phyloP scores from a whole-genome alignment of 495 filamentous ascomycete genomes.

The Daldinia decipiens region DNA sequence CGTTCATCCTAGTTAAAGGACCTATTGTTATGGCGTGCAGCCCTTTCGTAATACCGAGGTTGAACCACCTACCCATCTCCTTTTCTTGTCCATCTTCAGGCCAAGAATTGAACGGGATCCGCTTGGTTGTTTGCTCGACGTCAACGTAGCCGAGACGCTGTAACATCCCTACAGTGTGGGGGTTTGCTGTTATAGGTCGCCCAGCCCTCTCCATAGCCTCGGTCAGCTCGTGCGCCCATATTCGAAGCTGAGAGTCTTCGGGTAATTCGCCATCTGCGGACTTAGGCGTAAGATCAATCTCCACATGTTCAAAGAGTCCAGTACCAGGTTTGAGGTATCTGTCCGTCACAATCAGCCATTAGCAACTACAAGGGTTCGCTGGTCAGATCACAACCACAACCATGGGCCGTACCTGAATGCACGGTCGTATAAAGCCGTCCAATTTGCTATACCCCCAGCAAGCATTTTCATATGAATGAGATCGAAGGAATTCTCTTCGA shows the following conservation, averaged over 20 bases:
- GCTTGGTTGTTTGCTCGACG: conserved; percentile 77
- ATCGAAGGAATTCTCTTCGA: conserved; percentile 82
- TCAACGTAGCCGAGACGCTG: conserved; percentile 83
- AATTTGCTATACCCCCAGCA: conserved; percentile 81
- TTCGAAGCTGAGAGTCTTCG: conserved; percentile 57
- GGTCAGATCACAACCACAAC: conserved; percentile 10
- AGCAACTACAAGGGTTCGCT: conserved; percentile 5
- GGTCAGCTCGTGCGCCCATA: conserved; percentile 77
- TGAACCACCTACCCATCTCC: conserved; percentile 86
- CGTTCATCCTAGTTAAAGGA: conserved; percentile 73
- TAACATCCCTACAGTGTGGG: conserved; percentile 70
- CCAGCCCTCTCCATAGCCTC: conserved; percentile 73
- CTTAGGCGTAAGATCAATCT: conserved; percentile 85
- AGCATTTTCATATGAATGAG: conserved; percentile 86
- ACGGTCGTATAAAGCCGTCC: conserved; percentile 77
- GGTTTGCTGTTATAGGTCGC: conserved; percentile 73
- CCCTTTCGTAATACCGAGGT: conserved; percentile 76
- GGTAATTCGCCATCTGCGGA: conserved; percentile 73
- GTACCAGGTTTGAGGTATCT: conserved; percentile 81
- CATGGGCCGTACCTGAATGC: conserved; percentile 66
- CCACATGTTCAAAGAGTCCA: conserved; percentile 89
- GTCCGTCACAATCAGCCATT: conserved; percentile 28
- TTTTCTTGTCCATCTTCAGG: conserved; percentile 72
- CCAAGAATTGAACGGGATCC: conserved; percentile 83
- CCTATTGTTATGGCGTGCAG: conserved; percentile 79